Base-by-base conservation (phyloP, 768 basidiomycete species). In the Saitozyma podzolica region DNA sequence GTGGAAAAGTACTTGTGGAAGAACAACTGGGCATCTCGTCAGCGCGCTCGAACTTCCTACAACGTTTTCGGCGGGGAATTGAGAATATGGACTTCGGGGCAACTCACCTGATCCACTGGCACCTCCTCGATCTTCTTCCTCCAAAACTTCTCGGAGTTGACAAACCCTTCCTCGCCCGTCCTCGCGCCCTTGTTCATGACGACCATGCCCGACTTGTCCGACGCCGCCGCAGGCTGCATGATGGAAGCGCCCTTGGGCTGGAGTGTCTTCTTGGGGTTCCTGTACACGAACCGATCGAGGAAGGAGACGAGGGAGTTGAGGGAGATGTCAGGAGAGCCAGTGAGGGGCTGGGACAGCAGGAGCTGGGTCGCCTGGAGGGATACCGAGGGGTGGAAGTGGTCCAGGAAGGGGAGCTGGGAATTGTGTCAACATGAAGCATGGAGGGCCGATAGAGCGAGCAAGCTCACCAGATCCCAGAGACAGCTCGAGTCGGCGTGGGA, bases 261-360 rank as follows among this genome's bases (percentile, higher is more conserved):
- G 1, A 80, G 66, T 70, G 88, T 87, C 66, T 83, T 82, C 82
- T 97, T 98, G 0, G 93, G 88, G 77, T 98, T 97, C 80, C 93
- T 91, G 83, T 92, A 97, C 49, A 97, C 91, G 81, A 98, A 97
- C 41, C 94, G 86, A 76, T 98, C 96, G 47, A 98, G 85, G 85
- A 99, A 97, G 72, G 93, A 91, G 0, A 90, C 88, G 20, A 97
- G 85, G 0, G 93, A 94, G 81, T 96, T 93, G 60, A 92, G 87
- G 9, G 90, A 87, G 53, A 99, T 88, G 74, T 98, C 94, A 0
- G 91, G 85, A 9, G 86, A 88, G 9, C 90, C 88, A 0, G 91
- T 91, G 10, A 97, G 81, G 0, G 89, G 88, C 53, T 88, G 83
- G 8, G 84, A 85, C 1, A 82, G 73, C 54, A 97, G 84, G 10